Conservation (phyloP, 2,329 filamentous ascomycete genomes). For the Gliomastix tumulicola region DNA sequence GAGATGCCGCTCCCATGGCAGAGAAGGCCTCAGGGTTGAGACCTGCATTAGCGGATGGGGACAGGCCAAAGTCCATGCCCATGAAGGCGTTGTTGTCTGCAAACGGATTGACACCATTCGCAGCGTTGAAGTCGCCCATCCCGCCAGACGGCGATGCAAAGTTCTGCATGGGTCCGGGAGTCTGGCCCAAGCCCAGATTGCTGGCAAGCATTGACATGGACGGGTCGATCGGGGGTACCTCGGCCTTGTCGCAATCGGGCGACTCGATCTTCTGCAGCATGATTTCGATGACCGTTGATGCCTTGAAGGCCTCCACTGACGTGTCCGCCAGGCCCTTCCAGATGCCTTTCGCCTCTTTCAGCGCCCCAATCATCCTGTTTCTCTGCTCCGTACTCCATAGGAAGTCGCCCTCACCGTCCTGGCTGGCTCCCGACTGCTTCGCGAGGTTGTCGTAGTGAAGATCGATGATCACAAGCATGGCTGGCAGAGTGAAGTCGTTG, state of each 20-base stretch:
- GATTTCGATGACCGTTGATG: slow-evolving; percentile 69
- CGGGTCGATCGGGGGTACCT: slow-evolving; percentile 7
- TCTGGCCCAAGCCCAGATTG: slow-evolving; percentile 29
- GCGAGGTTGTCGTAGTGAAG: slow-evolving; percentile 62
- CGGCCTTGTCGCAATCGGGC: slow-evolving; percentile 11
- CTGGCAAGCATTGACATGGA: slow-evolving; percentile 22
- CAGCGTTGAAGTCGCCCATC: slow-evolving; percentile 15
- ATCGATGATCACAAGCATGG: slow-evolving; percentile 78
- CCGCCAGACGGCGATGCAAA: slow-evolving; percentile 12
- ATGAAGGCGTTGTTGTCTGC: slow-evolving; percentile 30
- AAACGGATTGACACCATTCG: slow-evolving; percentile 16
- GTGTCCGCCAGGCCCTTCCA: slow-evolving; percentile 73
- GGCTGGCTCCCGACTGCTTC: slow-evolving; percentile 23
- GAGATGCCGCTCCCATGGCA: slow-evolving; percentile 24
- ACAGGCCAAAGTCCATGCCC: slow-evolving; percentile 34
- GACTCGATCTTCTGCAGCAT: slow-evolving; percentile 71
- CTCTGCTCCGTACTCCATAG: slow-evolving; percentile 55
- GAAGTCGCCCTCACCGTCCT: slow-evolving; percentile 35
- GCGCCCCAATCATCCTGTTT: slow-evolving; percentile 66
- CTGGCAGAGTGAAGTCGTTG: slow-evolving; percentile 79
- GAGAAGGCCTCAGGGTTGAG: not conserved
- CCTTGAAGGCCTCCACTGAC: slow-evolving; percentile 88
- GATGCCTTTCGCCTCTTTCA: slow-evolving; percentile 68
- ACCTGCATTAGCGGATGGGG: slow-evolving; percentile 12
- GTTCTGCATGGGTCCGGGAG: slow-evolving; percentile 14